A percentile compares a stretch with the other conserved stretches of the same genome.
These are phyloP conservation scores for Penicillium griseofulvum DNA, from an alignment of 2,329 filamentous ascomycete species.

Conservation along the genomic window DNA sequence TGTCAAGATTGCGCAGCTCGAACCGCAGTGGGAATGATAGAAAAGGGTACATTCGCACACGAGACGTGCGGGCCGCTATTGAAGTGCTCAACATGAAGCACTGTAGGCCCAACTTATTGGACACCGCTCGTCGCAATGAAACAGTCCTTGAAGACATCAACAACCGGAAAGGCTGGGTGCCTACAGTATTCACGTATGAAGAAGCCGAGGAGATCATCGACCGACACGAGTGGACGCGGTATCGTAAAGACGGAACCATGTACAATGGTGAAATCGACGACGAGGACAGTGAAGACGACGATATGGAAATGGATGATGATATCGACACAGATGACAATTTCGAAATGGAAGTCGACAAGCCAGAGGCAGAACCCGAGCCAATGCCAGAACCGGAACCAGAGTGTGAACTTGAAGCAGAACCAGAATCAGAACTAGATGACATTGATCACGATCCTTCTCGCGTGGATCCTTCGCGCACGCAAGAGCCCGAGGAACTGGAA, in stretches of 20 bases:
- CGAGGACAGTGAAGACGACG: conserved; percentile 29
- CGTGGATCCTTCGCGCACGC: background rate
- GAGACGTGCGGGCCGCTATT: conserved; percentile 56
- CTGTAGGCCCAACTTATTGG: conserved; percentile 52
- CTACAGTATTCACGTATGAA: conserved; percentile 33
- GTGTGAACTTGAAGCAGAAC: background rate
- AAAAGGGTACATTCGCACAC: conserved; percentile 38
- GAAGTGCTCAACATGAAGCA: conserved; percentile 53
- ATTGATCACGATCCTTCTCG: background rate
- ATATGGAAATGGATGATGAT: conserved; percentile 3
- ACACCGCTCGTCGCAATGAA: conserved; percentile 51
- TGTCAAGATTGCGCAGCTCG: conserved; percentile 62
- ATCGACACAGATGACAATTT: conserved; percentile 1
- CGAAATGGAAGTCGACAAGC: background rate
- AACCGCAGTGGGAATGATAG: conserved; percentile 31
- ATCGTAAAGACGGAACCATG: conserved; percentile 1
- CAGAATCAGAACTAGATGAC: background rate
- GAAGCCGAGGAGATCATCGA: conserved; percentile 25
- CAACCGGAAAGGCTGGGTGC: conserved; percentile 29
- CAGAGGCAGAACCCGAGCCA: background rate
- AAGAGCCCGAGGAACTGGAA: conserved; percentile 6
- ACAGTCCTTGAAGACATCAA: conserved; percentile 49
- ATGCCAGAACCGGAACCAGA: background rate
- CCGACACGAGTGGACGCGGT: conserved; percentile 11
- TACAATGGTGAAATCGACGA: conserved; percentile 33